phyloP scores from a whole-genome alignment of 148 eudicot genomes.

The Rhododendron ferrugineum region DNA sequence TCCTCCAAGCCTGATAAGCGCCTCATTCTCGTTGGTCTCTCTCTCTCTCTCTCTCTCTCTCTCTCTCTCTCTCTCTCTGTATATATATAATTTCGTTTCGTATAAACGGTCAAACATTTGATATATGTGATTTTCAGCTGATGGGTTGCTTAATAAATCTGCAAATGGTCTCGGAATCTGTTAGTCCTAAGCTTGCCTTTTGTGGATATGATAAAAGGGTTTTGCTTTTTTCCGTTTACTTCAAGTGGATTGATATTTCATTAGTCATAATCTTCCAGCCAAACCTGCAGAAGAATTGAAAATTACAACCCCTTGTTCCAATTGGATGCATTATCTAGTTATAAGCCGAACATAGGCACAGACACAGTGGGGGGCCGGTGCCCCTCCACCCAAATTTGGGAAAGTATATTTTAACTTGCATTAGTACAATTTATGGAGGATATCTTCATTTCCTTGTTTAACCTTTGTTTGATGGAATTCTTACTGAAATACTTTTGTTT shows the following conservation, averaged over 20 bases:
- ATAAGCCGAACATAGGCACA: not conserved
- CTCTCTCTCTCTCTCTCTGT: not conserved
- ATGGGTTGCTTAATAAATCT: not conserved
- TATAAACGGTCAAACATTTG: not conserved
- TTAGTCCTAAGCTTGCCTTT: not conserved
- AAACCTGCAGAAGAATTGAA: not conserved
- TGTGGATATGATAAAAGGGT: not conserved
- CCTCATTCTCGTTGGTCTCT: slow-evolving; percentile 77
- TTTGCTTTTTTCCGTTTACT: not conserved
- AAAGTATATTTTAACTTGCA: not conserved
- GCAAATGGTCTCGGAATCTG: not conserved
- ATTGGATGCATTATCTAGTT: not conserved
- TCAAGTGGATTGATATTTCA: not conserved
- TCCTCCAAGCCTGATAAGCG: slow-evolving; percentile 83
- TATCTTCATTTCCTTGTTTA: not conserved
- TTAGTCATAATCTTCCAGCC: not conserved
- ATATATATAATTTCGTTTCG: no score
- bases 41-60: not conserved
- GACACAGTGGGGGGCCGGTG: not conserved
- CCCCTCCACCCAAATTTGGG: not conserved
- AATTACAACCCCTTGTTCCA: not conserved
- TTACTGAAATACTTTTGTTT: not conserved
- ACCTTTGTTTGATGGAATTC: not conserved
- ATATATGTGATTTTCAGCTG: not conserved
- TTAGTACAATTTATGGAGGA: not conserved